Conservation (phyloP, 495 filamentous ascomycete species). For the Trichoderma reesei region DNA sequence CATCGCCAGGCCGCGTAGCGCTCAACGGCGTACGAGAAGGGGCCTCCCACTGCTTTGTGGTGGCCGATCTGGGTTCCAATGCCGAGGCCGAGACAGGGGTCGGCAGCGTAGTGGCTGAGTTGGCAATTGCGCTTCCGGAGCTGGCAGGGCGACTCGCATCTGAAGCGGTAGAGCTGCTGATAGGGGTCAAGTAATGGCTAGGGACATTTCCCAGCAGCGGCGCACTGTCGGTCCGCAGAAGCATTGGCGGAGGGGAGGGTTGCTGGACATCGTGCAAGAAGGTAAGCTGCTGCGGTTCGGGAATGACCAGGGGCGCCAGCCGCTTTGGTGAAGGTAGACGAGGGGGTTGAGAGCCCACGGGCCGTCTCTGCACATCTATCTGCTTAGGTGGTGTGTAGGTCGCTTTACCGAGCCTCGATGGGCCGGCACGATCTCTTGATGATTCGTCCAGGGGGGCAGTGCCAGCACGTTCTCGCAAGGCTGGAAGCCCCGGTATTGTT, state of each 20-base stretch:
- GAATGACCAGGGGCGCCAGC: conserved; percentile 42
- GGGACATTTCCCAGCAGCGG: background rate
- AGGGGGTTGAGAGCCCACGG: background rate
- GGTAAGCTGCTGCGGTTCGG: conserved; percentile 26
- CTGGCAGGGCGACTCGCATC: conserved; percentile 27
- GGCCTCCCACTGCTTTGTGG: conserved; percentile 37
- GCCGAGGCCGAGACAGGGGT: conserved; percentile 37
- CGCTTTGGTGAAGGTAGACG: conserved; percentile 34
- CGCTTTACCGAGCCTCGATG: background rate
- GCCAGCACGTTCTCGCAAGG: conserved; percentile 56
- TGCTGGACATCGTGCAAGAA: conserved; percentile 15
- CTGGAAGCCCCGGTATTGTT: conserved; percentile 61
- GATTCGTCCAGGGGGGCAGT: conserved; percentile 44
- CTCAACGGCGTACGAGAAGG: conserved; percentile 2
- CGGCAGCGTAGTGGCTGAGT: conserved; percentile 28
- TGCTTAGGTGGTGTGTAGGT: background rate
- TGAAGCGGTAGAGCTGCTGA: conserved; percentile 32
- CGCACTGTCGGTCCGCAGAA: background rate
- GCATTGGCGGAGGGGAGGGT: conserved; percentile 13
- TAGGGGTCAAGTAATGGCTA: conserved; percentile 14
- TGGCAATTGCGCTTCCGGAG: conserved; percentile 25
- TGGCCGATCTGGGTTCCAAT: conserved; percentile 30
- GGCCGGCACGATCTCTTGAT: background rate
- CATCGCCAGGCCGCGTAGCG: background rate
- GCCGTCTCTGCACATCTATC: background rate